Percentiles rank a stretch among this genome's conserved stretches.
phyloP scores from a whole-genome alignment of 129 eudicot species.

The Arctium minus region DNA sequence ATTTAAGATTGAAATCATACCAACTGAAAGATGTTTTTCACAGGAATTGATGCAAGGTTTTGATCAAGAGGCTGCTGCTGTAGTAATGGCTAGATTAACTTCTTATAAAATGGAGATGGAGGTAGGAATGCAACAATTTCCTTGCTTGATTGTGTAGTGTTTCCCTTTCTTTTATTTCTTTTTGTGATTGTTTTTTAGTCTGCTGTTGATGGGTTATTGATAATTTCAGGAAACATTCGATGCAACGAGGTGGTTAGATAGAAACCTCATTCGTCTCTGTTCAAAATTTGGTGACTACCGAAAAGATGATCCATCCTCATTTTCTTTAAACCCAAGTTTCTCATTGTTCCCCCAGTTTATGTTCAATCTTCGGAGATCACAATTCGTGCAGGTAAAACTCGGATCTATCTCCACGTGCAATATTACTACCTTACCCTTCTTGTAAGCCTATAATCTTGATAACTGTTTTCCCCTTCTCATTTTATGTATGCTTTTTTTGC shows the following conservation, averaged over 20 bases:
- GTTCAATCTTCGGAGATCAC: conserved; percentile 91
- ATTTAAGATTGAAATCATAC: neutral
- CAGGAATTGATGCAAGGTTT: conserved; percentile 93
- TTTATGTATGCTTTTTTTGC: neutral
- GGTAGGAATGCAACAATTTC: conserved; percentile 37
- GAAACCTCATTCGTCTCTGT: conserved; percentile 84
- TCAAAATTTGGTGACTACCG: conserved; percentile 89
- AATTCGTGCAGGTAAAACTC: conserved; percentile 74
- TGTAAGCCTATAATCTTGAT: neutral
- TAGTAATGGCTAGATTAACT: conserved; percentile 80
- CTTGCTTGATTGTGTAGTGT: neutral
- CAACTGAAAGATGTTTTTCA: conserved; percentile 10
- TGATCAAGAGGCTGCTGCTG: conserved; percentile 96
- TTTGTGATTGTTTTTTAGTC: neutral
- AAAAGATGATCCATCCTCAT: conserved; percentile 89
- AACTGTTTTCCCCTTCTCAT: neutral
- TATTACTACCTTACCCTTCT: neutral
- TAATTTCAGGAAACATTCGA: conserved; percentile 74
- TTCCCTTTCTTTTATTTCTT: neutral
- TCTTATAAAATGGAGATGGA: conserved; percentile 91
- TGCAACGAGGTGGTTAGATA: conserved; percentile 93
- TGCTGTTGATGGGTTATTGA: neutral
- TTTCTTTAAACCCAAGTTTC: conserved; percentile 79
- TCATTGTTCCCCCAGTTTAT: conserved; percentile 93
- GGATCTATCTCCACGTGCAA: neutral